Evolutionary conservation across 768 basidiomycete species (phyloP).

Genomic region (Favolaschia claudopus): DNA sequence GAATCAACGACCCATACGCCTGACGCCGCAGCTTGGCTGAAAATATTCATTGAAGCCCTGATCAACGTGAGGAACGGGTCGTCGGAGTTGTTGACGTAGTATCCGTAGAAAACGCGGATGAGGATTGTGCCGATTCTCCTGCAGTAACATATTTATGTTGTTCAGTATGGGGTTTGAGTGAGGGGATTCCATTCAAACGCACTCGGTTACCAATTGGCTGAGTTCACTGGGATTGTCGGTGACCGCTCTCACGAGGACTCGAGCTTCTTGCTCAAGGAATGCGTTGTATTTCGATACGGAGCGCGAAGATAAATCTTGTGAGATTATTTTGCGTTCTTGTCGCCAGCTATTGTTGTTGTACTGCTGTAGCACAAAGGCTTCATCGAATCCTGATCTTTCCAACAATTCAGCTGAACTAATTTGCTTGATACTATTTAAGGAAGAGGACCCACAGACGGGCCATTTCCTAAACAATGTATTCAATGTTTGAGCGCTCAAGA

Average conservation of each 20-base stretch:
- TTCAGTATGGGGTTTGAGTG: too few relatives aligned
- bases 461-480: background rate
- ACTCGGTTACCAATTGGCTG: background rate
- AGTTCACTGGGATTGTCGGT: background rate
- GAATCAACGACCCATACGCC: slow-evolving; percentile 47
- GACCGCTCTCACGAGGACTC: background rate
- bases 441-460: slow-evolving; percentile 11
- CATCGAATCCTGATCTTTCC: background rate
- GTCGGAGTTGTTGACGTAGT: background rate
- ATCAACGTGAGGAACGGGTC: slow-evolving; percentile 41
- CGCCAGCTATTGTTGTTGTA: slow-evolving; percentile 11
- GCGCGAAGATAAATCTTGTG: background rate
- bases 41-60: slow-evolving; percentile 40
- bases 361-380: background rate
- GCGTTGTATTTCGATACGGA: background rate
- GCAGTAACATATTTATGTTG: too few relatives aligned
- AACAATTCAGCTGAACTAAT: background rate
- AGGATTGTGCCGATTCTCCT: slow-evolving; percentile 5
- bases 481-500: too few relatives aligned
- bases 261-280: background rate
- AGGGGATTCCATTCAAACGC: background rate
- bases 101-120: background rate
- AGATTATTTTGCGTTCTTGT: slow-evolving; percentile 8
- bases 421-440: background rate
- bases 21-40: slow-evolving; percentile 39